Base-by-base conservation (phyloP, 495 filamentous ascomycete species). In the Cercophora scortea region DNA sequence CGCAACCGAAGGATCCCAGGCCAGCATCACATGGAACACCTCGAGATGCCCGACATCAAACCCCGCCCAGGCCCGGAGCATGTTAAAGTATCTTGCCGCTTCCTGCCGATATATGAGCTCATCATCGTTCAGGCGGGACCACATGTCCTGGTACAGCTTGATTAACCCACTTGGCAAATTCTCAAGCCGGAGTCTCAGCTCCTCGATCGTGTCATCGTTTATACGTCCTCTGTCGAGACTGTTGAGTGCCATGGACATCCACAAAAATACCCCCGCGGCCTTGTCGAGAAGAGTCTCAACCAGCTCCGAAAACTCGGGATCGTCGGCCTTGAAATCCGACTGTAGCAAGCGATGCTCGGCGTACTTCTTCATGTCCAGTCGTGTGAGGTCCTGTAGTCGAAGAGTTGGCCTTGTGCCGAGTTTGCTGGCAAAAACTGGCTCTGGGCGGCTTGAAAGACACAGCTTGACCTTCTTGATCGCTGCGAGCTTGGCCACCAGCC, bases 201-300 rank as follows among this genome's bases (percentile, higher is more conserved):
- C n/a, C n/a, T n/a, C n/a, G n/a, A n/a, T n/a, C n/a, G n/a, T n/a
- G n/a, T n/a, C n/a, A n/a, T n/a, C n/a, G n/a, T n/a, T n/a, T n/a
- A n/a, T n/a, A n/a, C n/a, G n/a, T n/a, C n/a, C n/a, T n/a, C n/a
- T n/a, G n/a, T n/a, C n/a, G n/a, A n/a, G n/a, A n/a, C n/a, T 58
- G n/a, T 50, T 38, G 1, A 67, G 54, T 4, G 68, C 71, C 6
- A 74, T 49, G 8, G 42, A 36, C n/a, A 71, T 63, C 73, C 73
- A 75, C 1, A 74, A 59, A 51, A 72, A 76, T 5, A 76, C 69
- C 0, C 73, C 68, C 11, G 51, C 46, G 8, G 69, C 57, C 51
- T 60, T 68, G 0, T 54, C 43, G 11, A 53, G 57, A 16, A 71
- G 49, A 0, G 55, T 48, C 3, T 48, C 6, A 4, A 62, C 46